These are phyloP conservation scores for Biscutella laevigata DNA, from an alignment of 441 rosid genomes.

Conservation along the genomic window DNA sequence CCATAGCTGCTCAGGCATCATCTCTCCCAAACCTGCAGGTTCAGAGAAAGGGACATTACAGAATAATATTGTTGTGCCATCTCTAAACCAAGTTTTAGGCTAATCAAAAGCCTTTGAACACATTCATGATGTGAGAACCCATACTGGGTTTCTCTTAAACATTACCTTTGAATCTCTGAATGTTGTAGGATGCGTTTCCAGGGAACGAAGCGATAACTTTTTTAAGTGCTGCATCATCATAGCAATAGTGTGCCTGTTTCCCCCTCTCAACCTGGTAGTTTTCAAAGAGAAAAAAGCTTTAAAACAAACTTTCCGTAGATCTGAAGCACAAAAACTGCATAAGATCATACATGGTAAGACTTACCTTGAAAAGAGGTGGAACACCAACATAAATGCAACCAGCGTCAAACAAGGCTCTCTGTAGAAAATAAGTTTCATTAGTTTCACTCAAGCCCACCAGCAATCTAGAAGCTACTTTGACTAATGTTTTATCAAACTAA, in stretches of 20 bases:
- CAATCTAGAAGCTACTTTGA: not conserved
- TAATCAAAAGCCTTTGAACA: not conserved
- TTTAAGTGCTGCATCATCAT: conserved; percentile 57
- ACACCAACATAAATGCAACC: conserved; percentile 94
- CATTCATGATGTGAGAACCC: conserved; percentile 6
- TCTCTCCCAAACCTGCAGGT: conserved; percentile 78
- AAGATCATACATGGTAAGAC: conserved; percentile 11
- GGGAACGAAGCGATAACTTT: conserved; percentile 51
- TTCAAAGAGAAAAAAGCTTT: conserved; percentile 7
- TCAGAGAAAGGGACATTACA: not conserved
- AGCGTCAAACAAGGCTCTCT: conserved; percentile 82
- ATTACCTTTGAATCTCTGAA: conserved; percentile 89
- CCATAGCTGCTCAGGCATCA: conserved; percentile 92
- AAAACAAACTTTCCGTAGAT: not conserved
- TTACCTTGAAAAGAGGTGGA: conserved; percentile 92
- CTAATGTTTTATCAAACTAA: not conserved
- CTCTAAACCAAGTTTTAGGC: not conserved
- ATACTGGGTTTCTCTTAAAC: not conserved
- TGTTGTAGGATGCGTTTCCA: conserved; percentile 71
- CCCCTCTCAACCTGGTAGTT: conserved; percentile 76
- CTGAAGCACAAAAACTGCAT: not conserved
- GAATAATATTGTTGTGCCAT: not conserved
- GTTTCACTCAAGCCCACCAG: not conserved
- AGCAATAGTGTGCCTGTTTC: conserved; percentile 66
- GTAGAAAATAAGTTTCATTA: conserved; percentile 23